Base-by-base conservation (phyloP, 2,329 filamentous ascomycete genomes). In the Fusarium lyarnte region DNA sequence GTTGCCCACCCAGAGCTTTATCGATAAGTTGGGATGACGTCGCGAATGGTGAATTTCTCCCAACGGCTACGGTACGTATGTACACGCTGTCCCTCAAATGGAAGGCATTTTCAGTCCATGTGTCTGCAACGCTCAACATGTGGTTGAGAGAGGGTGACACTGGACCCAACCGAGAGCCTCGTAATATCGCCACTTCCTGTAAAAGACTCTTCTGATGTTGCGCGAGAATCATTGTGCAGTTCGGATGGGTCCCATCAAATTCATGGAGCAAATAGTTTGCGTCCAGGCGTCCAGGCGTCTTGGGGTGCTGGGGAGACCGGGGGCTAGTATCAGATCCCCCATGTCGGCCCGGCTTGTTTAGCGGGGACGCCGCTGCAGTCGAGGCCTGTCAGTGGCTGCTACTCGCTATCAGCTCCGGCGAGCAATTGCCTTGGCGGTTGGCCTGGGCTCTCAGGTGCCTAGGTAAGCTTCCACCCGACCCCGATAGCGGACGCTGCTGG, bases 21-120 rank as follows among this genome's bases (percentile, higher is more conserved):
- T 77, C 76, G 76, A 77, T 77, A 77, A 77, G 70, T 70, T 67
- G 52, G 55, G 57, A 77, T 77, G 76, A 77, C 76, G 76, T 77
- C 76, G 74, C 49, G 58, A 54, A 66, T 60, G 67, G 67, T 62
- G 63, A 51, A 60, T 61, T 62, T 74, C 58, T 75, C 75, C 59
- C 75, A 77, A 77, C 75, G 67, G 62, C 65, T 47, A 57, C 11
- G 66, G 66, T 74, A 76, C 69, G 75, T 76, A 74, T 70, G 42
- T 35, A 17, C 51, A 23, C 71, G 59, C 67, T 72, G 67, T 58
- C 21, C 70, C 49, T 51, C 23, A 57, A 58, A 55, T 39, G 67
- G 67, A 68, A 74, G 42, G 52, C 63, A 52, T 58, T 53, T 53
- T 53, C 45, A 47, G 19, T 54, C 55, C 23, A 57, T 74, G 57